A percentile compares a stretch with the other conserved stretches of the same genome.
These are phyloP conservation scores for Clavariopsis aquatica DNA, from an alignment of 495 filamentous ascomycete species.

Conservation along the genomic window DNA sequence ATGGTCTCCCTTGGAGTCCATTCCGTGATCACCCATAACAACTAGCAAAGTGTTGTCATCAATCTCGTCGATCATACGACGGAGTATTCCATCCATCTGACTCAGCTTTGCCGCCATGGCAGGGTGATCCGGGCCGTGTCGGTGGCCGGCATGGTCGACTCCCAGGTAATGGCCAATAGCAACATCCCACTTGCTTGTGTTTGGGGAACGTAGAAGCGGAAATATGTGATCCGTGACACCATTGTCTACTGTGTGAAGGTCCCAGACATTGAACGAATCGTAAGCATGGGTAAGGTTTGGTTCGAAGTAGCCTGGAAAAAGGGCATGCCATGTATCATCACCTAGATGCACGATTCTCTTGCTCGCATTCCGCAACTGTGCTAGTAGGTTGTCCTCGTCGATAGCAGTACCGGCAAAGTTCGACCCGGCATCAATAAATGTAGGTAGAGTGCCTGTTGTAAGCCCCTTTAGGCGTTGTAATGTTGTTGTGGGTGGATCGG, in stretches of 20 bases:
- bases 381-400: conserved; percentile 92
- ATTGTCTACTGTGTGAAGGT: conserved; percentile 94
- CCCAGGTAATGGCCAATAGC: conserved; percentile 91
- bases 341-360: conserved; percentile 90
- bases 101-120: conserved; percentile 87
- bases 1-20: conserved; percentile 96
- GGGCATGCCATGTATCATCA: conserved; percentile 91
- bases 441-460: conserved; percentile 92
- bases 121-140: conserved; percentile 89
- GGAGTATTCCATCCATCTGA: conserved; percentile 85
- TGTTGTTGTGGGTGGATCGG: conserved; percentile 92
- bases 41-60: conserved; percentile 87
- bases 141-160: conserved; percentile 95
- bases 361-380: conserved; percentile 75
- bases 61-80: conserved; percentile 66
- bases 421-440: conserved; percentile 88
- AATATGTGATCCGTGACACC: conserved; percentile 92
- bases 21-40: conserved; percentile 97
- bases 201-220: conserved; percentile 68
- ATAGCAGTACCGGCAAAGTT: conserved; percentile 97
- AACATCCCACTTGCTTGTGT: conserved; percentile 78
- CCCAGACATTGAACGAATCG: conserved; percentile 98
- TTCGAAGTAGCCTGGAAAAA: conserved; percentile 93
- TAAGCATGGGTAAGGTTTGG: conserved; percentile 78
- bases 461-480: conserved; percentile 89